These are phyloP conservation scores for Pelargonium nanum DNA, from an alignment of 345 rosid species.

Conservation along the genomic window DNA sequence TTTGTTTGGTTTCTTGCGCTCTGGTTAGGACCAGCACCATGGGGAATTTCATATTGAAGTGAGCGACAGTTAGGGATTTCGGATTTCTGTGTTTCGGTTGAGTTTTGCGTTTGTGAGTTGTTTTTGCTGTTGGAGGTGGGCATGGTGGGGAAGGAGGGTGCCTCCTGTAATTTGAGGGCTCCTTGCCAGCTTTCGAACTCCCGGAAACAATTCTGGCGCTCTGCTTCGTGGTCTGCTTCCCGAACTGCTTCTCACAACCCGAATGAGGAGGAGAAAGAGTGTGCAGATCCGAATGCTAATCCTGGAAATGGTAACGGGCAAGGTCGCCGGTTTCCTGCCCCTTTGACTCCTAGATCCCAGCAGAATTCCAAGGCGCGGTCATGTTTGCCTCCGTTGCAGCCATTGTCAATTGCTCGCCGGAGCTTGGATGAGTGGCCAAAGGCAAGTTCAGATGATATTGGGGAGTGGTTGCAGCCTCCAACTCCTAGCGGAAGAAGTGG, in stretches of 20 bases:
- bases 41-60: not conserved
- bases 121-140: slow-evolving; percentile 13
- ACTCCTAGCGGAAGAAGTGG: slow-evolving; percentile 75
- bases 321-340: slow-evolving; percentile 52
- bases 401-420: slow-evolving; percentile 75
- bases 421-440: slow-evolving; percentile 99
- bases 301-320: slow-evolving; percentile 27
- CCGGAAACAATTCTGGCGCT: slow-evolving; percentile 82
- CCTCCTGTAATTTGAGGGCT: slow-evolving; percentile 36
- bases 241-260: slow-evolving; percentile 59
- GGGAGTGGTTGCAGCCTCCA: slow-evolving; percentile 91
- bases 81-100: not conserved
- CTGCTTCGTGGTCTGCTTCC: slow-evolving; percentile 95
- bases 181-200: slow-evolving; percentile 46
- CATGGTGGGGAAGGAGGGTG: slow-evolving; percentile 94
- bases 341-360: slow-evolving; percentile 84
- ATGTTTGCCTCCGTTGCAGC: slow-evolving; percentile 92
- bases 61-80: not conserved
- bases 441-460: slow-evolving; percentile 89
- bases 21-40: not conserved
- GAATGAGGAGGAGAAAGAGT: slow-evolving; percentile 35
- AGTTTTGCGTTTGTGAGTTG: not conserved
- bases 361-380: slow-evolving; percentile 79
- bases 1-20: not conserved
- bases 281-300: slow-evolving; percentile 34